A percentile compares a stretch with the other conserved stretches of the same genome.
These are phyloP conservation scores for Backusella morwellensis DNA, from an alignment of 192 early-diverging fungal species.

Conservation along the genomic window DNA sequence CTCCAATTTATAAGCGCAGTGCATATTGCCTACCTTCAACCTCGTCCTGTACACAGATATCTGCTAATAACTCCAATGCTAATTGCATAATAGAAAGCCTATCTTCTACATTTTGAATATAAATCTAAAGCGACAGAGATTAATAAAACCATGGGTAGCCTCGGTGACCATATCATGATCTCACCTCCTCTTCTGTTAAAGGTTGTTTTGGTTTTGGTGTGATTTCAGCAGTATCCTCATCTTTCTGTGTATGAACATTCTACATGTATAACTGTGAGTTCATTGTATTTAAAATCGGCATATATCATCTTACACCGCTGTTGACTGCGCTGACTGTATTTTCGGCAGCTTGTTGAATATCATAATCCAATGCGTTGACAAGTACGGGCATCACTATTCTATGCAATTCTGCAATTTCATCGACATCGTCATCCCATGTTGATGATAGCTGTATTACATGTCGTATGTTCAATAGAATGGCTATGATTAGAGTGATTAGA, in stretches of 20 bases:
- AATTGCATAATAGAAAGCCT: conserved; percentile 65
- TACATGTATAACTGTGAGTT: neutral
- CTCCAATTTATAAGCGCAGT: neutral
- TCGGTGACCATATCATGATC: neutral
- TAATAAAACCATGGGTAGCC: neutral
- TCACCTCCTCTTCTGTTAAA: conserved; percentile 31
- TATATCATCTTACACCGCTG: conserved; percentile 36
- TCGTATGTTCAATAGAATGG: conserved; percentile 51
- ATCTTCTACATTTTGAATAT: conserved; percentile 47
- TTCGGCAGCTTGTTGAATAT: conserved; percentile 49
- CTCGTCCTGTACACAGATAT: conserved; percentile 72
- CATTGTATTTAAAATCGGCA: neutral
- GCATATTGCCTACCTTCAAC: conserved; percentile 30
- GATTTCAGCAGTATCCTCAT: conserved; percentile 31
- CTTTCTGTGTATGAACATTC: neutral
- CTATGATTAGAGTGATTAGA: conserved; percentile 7
- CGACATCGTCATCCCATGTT: conserved; percentile 34
- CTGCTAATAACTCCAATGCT: conserved; percentile 82
- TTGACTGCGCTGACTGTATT: conserved; percentile 37
- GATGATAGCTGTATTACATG: conserved; percentile 34
- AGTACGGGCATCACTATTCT: conserved; percentile 46
- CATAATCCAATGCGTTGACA: conserved; percentile 40
- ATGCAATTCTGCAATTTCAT: conserved; percentile 40
- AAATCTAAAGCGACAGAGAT: conserved; percentile 12
- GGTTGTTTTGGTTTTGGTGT: conserved; percentile 37